Base-by-base conservation (phyloP, 1,284 basidiomycete genomes). In the Trichosporon faecale region DNA sequence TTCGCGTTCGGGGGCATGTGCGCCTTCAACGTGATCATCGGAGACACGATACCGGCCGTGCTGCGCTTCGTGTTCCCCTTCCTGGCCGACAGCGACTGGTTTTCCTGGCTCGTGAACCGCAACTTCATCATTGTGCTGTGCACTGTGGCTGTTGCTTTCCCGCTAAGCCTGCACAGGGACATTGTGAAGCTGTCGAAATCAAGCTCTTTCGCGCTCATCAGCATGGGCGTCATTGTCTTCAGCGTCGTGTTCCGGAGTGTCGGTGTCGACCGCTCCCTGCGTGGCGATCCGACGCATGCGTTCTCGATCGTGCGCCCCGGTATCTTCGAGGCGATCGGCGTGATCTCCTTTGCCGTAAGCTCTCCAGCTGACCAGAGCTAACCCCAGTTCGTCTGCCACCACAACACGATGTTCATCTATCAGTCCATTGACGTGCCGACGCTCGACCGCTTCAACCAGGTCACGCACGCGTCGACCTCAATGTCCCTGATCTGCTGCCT, bases 1-100 rank as follows among this genome's bases (percentile, higher is more conserved):
- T 98, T 98, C 78, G 96, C 96, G 1, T 98, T 97, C 75, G 96
- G 96, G 77, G 95, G 94, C 33, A 97, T 96, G 93, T 95, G 93
- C 76, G 95, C 95, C 0, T 97, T 97, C 82, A 93, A 94, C 35
- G 95, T 97, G 75, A 96, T 96, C 64, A 83, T 83, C 75, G 91
- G 97, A 75, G 97, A 99, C 82, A 97, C 96, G 2, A 93, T 99
- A 78, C 95, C 97, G 0, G 92, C 93, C 75, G 96, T 99, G 81
- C 89, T 99, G 76, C 90, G 89, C 66, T 92, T 89, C 66, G 78
- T 95, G 78, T 92, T 98, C 77, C 95, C 95, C 16, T 86, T 85
- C n/a, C 85, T 97, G 6, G 63, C 80, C 85, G 68, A 86, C 83
- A 72, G 89, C 89, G 90, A 91, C 69, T 84, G 95, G 67, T 87